phyloP scores from a whole-genome alignment of 23 red algal genomes.

The Gracilaria domingensis region DNA sequence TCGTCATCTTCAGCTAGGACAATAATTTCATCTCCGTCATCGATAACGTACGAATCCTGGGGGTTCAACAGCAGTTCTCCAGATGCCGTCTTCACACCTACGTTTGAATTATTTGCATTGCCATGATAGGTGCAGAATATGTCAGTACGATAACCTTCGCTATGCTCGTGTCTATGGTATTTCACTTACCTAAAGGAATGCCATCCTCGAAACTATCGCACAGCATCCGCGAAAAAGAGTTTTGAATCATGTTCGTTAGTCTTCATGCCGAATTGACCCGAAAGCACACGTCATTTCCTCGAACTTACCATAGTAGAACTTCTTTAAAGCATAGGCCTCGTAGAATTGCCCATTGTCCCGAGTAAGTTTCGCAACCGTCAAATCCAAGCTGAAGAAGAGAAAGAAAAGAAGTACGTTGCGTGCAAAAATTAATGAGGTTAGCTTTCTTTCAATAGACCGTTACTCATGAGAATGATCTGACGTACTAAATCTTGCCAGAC shows the following conservation, averaged over 20 bases:
- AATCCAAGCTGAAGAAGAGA: constrained; percentile 52
- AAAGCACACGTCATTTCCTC: not conserved
- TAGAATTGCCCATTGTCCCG: constrained; percentile 68
- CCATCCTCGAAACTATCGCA: constrained; percentile 64
- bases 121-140: too few species aligned
- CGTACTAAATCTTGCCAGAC: constrained; percentile 81
- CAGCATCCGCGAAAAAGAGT: not conserved
- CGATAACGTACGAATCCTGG: constrained; percentile 64
- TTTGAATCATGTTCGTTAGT: not conserved
- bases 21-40: constrained; percentile 69
- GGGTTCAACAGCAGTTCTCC: constrained; percentile 68
- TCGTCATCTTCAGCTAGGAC: constrained; percentile 73
- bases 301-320: constrained; percentile 67
- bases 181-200: constrained; percentile 66
- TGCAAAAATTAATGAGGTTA: not conserved
- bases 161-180: not conserved
- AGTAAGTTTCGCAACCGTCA: constrained; percentile 74
- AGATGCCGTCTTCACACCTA: constrained; percentile 66
- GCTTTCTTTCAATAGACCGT: not conserved
- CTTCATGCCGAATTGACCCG: not conserved
- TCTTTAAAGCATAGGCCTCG: constrained; percentile 61
- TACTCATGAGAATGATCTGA: not conserved
- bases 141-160: not conserved
- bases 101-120: not conserved
- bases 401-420: not conserved